These are phyloP conservation scores for Gnomoniopsis smithogilvyi DNA, from an alignment of 2,329 filamentous ascomycete genomes.

Conservation along the genomic window DNA sequence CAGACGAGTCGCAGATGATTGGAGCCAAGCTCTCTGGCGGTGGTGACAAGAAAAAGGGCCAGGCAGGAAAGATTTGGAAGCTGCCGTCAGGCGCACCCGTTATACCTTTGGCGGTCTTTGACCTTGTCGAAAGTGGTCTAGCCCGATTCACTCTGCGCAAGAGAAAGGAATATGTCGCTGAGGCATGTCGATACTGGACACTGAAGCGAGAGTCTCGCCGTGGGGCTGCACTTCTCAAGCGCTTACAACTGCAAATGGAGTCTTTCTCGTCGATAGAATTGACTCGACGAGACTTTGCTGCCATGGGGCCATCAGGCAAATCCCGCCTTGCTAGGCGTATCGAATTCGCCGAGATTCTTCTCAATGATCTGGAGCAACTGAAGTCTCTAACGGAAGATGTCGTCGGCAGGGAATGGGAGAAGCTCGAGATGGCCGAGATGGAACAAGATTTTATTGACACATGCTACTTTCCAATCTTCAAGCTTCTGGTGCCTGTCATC, in stretches of 20 bases:
- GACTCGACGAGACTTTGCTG: slow-evolving; percentile 90
- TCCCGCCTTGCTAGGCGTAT: slow-evolving; percentile 77
- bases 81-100: slow-evolving; percentile 92
- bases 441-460: slow-evolving; percentile 79
- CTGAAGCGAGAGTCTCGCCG: slow-evolving; percentile 90
- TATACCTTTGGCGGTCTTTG: slow-evolving; percentile 83
- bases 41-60: slow-evolving; percentile 73
- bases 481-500: slow-evolving; percentile 72
- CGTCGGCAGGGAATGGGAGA: slow-evolving; percentile 72
- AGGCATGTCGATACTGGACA: slow-evolving; percentile 97
- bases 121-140: slow-evolving; percentile 79
- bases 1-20: slow-evolving; percentile 79
- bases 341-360: slow-evolving; percentile 76
- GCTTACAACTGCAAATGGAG: slow-evolving; percentile 91
- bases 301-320: slow-evolving; percentile 83
- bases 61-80: slow-evolving; percentile 76
- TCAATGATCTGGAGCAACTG: slow-evolving; percentile 75
- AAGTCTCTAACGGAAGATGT: slow-evolving; percentile 66
- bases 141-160: slow-evolving; percentile 77
- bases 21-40: slow-evolving; percentile 77
- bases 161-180: slow-evolving; percentile 86
- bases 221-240: slow-evolving; percentile 87
- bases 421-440: slow-evolving; percentile 72
- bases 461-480: slow-evolving; percentile 86
- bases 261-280: slow-evolving; percentile 97